Percentiles rank a stretch among this genome's conserved stretches.
These are phyloP conservation scores for Parathielavia appendiculata DNA, from an alignment of 495 filamentous ascomycete species.

Conservation along the genomic window DNA sequence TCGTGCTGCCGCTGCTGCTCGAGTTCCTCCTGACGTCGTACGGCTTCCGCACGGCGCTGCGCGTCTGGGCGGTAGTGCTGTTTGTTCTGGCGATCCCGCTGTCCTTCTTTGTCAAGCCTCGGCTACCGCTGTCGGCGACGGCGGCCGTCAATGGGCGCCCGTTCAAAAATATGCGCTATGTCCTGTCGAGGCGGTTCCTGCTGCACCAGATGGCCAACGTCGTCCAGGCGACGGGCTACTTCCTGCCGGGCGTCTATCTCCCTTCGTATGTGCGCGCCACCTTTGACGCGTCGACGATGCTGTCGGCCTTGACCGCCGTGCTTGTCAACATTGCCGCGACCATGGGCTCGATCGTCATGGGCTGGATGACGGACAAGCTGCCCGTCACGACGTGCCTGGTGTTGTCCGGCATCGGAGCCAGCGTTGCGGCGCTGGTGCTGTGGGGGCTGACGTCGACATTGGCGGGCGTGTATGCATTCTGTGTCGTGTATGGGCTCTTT, in stretches of 20 bases:
- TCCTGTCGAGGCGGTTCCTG: slow-evolving; percentile 1
- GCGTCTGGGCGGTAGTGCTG: background rate
- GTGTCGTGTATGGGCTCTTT: slow-evolving; percentile 1
- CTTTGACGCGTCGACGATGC: slow-evolving; percentile 1
- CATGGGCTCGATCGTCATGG: slow-evolving; percentile 1
- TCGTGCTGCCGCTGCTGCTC: slow-evolving; percentile 6
- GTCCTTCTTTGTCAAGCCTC: background rate
- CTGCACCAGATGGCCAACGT: background rate
- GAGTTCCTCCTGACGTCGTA: background rate
- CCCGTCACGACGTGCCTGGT: slow-evolving; percentile 1
- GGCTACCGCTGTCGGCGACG: background rate
- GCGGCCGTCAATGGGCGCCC: too few relatives aligned
- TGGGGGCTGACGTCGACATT: slow-evolving; percentile 3
- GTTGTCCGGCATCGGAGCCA: slow-evolving; percentile 1
- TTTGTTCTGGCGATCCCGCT: background rate
- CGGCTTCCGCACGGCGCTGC: background rate
- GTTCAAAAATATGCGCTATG: background rate
- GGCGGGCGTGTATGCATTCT: slow-evolving; percentile 7
- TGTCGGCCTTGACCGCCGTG: slow-evolving; percentile 1
- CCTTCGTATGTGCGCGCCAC: background rate
- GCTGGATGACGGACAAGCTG: slow-evolving; percentile 6
- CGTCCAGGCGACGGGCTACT: slow-evolving; percentile 1
- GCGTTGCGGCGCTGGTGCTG: slow-evolving; percentile 3
- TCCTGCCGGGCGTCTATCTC: slow-evolving; percentile 2
- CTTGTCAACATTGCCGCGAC: slow-evolving; percentile 5